phyloP scores from a whole-genome alignment of 2,329 filamentous ascomycete species.

The Thielaviopsis punctulata region DNA sequence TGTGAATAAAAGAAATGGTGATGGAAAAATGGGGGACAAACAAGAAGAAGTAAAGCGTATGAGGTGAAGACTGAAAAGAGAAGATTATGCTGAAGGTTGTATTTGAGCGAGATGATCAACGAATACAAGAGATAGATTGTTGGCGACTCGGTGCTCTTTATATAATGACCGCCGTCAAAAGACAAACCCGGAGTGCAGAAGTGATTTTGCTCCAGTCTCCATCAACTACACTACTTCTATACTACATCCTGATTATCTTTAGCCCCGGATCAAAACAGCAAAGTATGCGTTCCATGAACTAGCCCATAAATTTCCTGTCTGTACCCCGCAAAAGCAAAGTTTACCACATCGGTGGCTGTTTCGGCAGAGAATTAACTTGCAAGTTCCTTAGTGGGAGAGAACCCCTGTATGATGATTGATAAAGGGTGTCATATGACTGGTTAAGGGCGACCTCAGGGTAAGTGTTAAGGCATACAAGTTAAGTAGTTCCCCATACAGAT shows the following conservation, averaged over 20 bases:
- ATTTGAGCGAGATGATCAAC: background rate
- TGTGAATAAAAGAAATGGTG: background rate
- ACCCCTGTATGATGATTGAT: background rate
- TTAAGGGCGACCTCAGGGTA: background rate
- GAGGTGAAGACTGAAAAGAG: background rate
- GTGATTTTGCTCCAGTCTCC: background rate
- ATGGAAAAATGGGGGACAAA: background rate
- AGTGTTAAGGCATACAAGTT: background rate
- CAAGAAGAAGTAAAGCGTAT: background rate
- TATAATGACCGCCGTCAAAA: constrained; percentile 7
- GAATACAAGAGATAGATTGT: background rate
- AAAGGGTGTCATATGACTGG: background rate
- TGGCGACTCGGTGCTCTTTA: background rate
- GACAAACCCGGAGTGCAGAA: constrained; percentile 3
- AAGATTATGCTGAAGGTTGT: background rate
- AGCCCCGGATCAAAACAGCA: background rate
- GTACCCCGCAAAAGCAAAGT: background rate
- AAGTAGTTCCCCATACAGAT: background rate
- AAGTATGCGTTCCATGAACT: background rate
- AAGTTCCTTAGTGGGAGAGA: too few relatives aligned
- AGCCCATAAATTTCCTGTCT: background rate
- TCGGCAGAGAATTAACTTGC: background rate
- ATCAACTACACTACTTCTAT: background rate
- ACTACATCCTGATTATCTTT: background rate
- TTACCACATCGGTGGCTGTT: background rate